Evolutionary conservation across 169 alveolate species (phyloP), one percentile per base, ranked within the genome.

Genomic region (Plasmodium falciparum): DNA sequence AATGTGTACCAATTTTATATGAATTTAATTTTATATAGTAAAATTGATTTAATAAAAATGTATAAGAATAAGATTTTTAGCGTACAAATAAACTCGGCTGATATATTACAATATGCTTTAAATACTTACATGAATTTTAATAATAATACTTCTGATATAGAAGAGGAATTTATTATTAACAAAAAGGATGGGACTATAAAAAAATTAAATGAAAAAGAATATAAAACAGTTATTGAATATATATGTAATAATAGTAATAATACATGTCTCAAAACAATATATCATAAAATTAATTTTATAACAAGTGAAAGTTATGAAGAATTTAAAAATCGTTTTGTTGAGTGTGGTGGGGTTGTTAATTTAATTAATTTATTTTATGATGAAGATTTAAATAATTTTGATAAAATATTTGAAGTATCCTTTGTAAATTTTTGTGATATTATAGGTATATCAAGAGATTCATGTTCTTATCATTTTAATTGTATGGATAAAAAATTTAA

Each of bases 351-450:
- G 11, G 75, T 67, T 11, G 50, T 86, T 26, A 86, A 86, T 52
- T 67, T 86, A 72, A 86, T 86, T 49, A 86, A 86, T 66, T 39
- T 72, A 59, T 72, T 86, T 65, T 74, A 71, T 39, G 92, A 86
- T 86, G 88, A 86, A 61, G 86, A 86, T 45, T 26, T 86, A 33
- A 70, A 72, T 65, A 52, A 61, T 50, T 86, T 71, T 71, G 92
- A 86, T 33, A 86, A 86, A 86, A 86, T 86, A 12, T 86, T 86
- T 54, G 74, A 49, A 24, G 88, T 86, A 11, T 72, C 92, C 29
- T 86, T 86, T 86, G 92, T 86, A 45, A 86, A 86, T 61, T 86
- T 86, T 66, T 71, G 86, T 61, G 92, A 86, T 22, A 49, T 73
- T n/a, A 15, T 86, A 33, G 92, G 92, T 15, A 86, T 86, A 72